phyloP scores from a whole-genome alignment of 495 filamentous ascomycete genomes.

The Tirmania nivea region DNA sequence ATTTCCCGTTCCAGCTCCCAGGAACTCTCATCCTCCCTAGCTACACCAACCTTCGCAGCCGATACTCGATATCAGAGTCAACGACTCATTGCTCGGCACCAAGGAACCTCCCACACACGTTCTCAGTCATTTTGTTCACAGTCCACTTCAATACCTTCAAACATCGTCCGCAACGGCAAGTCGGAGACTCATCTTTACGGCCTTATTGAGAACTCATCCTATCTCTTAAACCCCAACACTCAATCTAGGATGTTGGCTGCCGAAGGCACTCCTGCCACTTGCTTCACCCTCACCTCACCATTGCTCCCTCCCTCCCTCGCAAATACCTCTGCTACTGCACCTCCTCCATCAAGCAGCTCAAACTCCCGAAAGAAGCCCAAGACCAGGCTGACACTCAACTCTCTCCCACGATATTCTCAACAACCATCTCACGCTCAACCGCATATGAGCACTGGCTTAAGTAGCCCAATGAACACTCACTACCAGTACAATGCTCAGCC shows the following conservation, averaged over 20 bases:
- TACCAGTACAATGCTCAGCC: constrained; percentile 1
- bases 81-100: no score
- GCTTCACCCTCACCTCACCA: not conserved
- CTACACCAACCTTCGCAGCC: no score
- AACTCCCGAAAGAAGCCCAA: not conserved
- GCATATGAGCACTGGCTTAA: not conserved
- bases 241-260: not conserved
- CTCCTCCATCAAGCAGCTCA: not conserved
- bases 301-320: not conserved
- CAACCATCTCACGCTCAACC: constrained; percentile 10
- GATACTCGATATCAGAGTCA: no score
- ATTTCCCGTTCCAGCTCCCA: no score
- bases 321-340: not conserved
- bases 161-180: not conserved
- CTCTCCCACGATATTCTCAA: not conserved
- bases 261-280: not conserved
- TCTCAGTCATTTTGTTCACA: not conserved
- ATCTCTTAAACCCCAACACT: not conserved
- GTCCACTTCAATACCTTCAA: not conserved
- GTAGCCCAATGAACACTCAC: not conserved
- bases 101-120: not conserved
- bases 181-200: not conserved
- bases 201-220: not conserved
- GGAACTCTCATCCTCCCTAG: no score
- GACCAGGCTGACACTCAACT: not conserved